Evolutionary conservation across 495 filamentous ascomycete genomes (phyloP), one percentile per base, ranked within the genome.

Genomic region (Daldinia loculata): DNA sequence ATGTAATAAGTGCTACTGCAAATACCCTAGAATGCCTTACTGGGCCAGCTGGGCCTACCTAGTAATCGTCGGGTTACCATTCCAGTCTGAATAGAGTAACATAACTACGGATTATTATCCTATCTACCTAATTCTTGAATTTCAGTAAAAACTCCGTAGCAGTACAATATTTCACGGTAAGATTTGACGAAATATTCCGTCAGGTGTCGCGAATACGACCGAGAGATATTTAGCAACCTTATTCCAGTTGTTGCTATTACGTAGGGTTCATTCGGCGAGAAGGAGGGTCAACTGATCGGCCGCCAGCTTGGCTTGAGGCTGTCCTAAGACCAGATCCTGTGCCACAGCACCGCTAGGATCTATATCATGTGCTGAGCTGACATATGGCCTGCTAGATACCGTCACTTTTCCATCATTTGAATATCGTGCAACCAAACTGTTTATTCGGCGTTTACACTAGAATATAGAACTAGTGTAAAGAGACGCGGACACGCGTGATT

Each of bases 341-440:
- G 69, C 58, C 69, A 63, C 63, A 30, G 27, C 39, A 48, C 41
- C 58, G 51, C 57, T 63, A 52, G 26, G 41, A 62, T 11, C 50
- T 52, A 52, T 60, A 67, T 67, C 69, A 71, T 71, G 69, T 71
- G 69, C 56, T 39, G 29, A 38, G 39, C 56, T 61, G 61, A 61
- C 53, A n/a, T n/a, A n/a, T n/a, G 51, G 48, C 50, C 48, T 43
- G 52, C 45, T 17, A 55, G 26, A 70, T 39, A 41, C 61, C 61
- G 61, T 71, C 63, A 62, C 43, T 36, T 58, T 60, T 19, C 15
- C 56, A 63, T 71, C 63, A 67, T 55, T 14, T 8, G 4, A 5
- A 9, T 67, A 53, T n/a, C 12, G 56, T 61, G 56, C 41, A 50
- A 56, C 50, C 17, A 24, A 48, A 48, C 43, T 19, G 8, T 48